These are phyloP conservation scores for Pterulicium gracile DNA, from an alignment of 1,284 basidiomycete species.

Conservation along the genomic window DNA sequence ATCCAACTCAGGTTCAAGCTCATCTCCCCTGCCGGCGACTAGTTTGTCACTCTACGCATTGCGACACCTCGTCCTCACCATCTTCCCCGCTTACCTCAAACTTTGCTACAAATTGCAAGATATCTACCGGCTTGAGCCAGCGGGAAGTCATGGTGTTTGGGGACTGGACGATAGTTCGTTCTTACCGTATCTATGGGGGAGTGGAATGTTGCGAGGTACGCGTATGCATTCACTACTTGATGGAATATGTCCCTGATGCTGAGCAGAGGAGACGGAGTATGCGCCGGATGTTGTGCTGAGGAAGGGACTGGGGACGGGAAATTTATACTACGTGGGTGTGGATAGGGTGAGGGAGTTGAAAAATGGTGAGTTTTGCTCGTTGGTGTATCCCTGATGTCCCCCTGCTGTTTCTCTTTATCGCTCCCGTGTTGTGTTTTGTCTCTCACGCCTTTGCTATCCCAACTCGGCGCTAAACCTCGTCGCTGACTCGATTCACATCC, in stretches of 20 bases:
- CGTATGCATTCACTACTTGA: conserved; percentile 10
- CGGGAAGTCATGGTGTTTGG: conserved; percentile 97
- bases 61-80: conserved; percentile 41
- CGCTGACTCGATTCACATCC: too few species aligned
- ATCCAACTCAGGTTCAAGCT: not conserved
- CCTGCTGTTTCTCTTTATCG: too few species aligned
- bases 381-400: too few species aligned
- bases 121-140: conserved; percentile 87
- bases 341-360: not conserved
- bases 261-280: conserved; percentile 43
- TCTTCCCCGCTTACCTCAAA: conserved; percentile 71
- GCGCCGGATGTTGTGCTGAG: conserved; percentile 48
- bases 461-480: too few species aligned
- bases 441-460: too few species aligned
- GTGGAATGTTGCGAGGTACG: conserved; percentile 76
- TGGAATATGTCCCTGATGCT: conserved; percentile 8
- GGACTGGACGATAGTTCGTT: conserved; percentile 93
- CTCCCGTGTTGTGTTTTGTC: too few species aligned
- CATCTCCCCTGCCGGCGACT: not conserved
- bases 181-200: conserved; percentile 87
- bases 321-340: conserved; percentile 68
- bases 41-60: conserved; percentile 32
- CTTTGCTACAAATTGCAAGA: conserved; percentile 85
- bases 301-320: conserved; percentile 42
- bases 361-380: too few species aligned